A percentile compares a stretch with the other conserved stretches of the same genome.
Evolutionary conservation across 1,284 basidiomycete species (phyloP).

Genomic region (Golubevia pallescens): DNA sequence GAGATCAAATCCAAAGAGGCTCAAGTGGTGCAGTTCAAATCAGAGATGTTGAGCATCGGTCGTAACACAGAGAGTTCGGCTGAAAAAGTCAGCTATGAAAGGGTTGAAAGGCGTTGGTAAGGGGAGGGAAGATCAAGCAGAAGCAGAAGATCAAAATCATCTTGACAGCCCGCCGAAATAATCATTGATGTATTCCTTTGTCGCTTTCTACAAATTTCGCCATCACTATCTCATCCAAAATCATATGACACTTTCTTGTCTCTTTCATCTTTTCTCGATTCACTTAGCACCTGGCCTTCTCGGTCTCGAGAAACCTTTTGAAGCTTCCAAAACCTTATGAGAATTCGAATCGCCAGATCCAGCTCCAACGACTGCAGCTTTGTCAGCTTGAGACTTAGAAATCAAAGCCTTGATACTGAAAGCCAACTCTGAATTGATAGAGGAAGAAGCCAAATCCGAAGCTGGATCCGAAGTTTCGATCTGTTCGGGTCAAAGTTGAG

Average conservation of each 20-base stretch:
- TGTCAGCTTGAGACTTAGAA: background rate
- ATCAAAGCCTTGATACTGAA: background rate
- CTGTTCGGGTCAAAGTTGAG: background rate
- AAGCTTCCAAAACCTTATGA: background rate
- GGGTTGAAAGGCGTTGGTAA: too few relatives aligned
- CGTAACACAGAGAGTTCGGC: too few relatives aligned
- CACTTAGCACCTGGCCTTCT: background rate
- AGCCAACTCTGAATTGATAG: background rate
- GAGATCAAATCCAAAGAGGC: too few relatives aligned
- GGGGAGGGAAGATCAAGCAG: too few relatives aligned
- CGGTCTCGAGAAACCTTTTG: background rate
- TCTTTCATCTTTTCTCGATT: background rate
- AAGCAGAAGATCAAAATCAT: too few relatives aligned
- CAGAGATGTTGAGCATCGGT: too few relatives aligned
- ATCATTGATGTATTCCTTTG: too few relatives aligned
- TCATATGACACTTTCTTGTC: background rate
- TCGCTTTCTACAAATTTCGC: too few relatives aligned
- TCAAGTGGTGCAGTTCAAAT: too few relatives aligned
- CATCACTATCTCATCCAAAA: too few relatives aligned
- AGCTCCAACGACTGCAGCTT: background rate
- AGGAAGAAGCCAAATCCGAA: background rate
- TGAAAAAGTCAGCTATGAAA: too few relatives aligned
- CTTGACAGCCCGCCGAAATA: too few relatives aligned
- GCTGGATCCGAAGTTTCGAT: background rate
- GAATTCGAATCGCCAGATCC: background rate